Conservation (phyloP, 352 stramenopile genomes). For the Plasmopara halstedii region DNA sequence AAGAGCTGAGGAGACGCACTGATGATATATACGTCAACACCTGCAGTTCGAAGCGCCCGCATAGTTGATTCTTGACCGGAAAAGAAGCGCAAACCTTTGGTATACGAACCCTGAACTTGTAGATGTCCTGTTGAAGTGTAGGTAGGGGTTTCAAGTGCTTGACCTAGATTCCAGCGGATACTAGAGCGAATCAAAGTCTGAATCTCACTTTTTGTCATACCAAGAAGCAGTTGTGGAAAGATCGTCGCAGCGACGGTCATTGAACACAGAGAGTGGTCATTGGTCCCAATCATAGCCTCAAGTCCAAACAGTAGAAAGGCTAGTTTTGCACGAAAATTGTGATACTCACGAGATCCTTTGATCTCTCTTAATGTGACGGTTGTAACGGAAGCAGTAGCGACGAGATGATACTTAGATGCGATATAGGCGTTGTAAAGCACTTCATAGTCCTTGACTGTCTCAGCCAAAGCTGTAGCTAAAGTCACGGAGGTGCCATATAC, state of each 20-base stretch:
- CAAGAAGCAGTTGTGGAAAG: conserved; percentile 44
- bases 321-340: conserved; percentile 58
- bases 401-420: conserved; percentile 32
- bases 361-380: conserved; percentile 31
- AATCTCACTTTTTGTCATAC: conserved; percentile 49
- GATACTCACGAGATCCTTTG: conserved; percentile 33
- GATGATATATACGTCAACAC: conserved; percentile 51
- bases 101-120: conserved; percentile 34
- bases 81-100: conserved; percentile 47
- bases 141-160: conserved; percentile 25
- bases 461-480: conserved; percentile 21
- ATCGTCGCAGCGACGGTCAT: conserved; percentile 46
- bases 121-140: conserved; percentile 38
- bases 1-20: conserved; percentile 52
- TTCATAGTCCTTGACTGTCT: conserved; percentile 37
- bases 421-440: conserved; percentile 52
- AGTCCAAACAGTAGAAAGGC: conserved; percentile 37
- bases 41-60: conserved; percentile 33
- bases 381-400: conserved; percentile 5
- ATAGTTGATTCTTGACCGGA: conserved; percentile 56
- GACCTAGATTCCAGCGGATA: conserved; percentile 40
- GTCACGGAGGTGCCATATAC: conserved; percentile 35
- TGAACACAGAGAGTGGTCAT: conserved; percentile 30
- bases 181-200: conserved; percentile 36
- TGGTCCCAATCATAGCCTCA: conserved; percentile 36